Percentiles rank a stretch among this genome's conserved stretches.
phyloP scores from a whole-genome alignment of 2,329 filamentous ascomycete genomes.

The Elsinoe perseae region DNA sequence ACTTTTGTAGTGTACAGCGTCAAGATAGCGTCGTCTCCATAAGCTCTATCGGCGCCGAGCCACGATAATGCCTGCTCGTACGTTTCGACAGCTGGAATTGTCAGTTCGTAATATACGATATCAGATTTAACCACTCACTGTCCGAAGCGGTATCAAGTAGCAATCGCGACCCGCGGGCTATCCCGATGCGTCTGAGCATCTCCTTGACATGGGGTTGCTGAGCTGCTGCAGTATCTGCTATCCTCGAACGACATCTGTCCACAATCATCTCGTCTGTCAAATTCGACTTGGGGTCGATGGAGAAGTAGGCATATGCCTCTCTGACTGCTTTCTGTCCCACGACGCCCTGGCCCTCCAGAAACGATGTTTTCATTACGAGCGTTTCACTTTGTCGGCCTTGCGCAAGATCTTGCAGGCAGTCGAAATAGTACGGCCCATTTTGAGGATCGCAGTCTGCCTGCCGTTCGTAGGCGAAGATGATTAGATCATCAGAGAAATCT shows the following conservation, averaged over 20 bases:
- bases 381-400: constrained; percentile 47
- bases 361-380: constrained; percentile 51
- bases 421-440: constrained; percentile 54
- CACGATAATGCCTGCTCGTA: constrained; percentile 57
- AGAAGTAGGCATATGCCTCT: constrained; percentile 53
- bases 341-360: constrained; percentile 52
- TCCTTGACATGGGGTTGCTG: constrained; percentile 46
- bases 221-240: constrained; percentile 9
- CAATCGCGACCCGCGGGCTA: constrained; percentile 48
- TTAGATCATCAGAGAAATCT: constrained; percentile 55
- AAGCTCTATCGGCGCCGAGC: constrained; percentile 44
- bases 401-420: constrained; percentile 56
- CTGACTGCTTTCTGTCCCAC: constrained; percentile 50
- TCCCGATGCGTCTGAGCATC: constrained; percentile 53
- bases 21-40: constrained; percentile 50
- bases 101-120: neutral
- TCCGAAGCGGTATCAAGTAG: constrained; percentile 53
- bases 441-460: constrained; percentile 50
- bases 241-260: constrained; percentile 51
- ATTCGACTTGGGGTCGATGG: constrained; percentile 40
- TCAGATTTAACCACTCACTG: constrained; percentile 20
- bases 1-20: constrained; percentile 45
- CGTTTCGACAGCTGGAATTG: constrained; percentile 45
- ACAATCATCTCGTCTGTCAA: constrained; percentile 55
- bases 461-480: constrained; percentile 55